Evolutionary conservation across 192 early-diverging fungal genomes (phyloP), one percentile per base, ranked within the genome.

Genomic region (Entomortierella parvispora): DNA sequence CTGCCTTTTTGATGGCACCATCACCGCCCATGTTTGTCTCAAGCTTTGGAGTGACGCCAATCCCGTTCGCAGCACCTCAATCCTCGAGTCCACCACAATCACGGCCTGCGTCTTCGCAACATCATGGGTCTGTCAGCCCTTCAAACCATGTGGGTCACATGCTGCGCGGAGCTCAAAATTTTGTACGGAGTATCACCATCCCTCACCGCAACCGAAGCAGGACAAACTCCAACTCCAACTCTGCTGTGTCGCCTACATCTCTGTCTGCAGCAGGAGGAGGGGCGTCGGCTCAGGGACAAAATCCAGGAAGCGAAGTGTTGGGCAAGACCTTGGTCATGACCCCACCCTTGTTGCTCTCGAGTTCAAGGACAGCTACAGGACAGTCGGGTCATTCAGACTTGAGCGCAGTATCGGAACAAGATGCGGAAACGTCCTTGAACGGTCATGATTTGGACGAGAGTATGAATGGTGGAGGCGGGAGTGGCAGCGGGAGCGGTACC

Each of bases 161-260:
- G 74, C 37, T 77, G 31, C 37, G 37, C 5, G 37, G 37, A 40
- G 37, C 37, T 9, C 74, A 77, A 46, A 77, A 63, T 46, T 64
- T 77, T 68, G 74, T 77, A 5, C 45, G 74, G 0, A 77, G 68
- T 43, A 77, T 77, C 34, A 58, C 65, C 0, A 75, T 75, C 50
- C 66, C 74, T 6, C 65, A 62, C 40, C 64, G 71, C 9, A 77
- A 68, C 61, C 60, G 74, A 4, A 77, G 74, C 61, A 60, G 74
- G 61, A 77, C 74, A 26, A 77, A 77, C 37, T 77, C 74, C 20
- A 77, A 77, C 37, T 77, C 74, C 20, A 68, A 54, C 32, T 68
- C 74, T 29, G 74, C 74, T 0, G n/a, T 42, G 20, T 68, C 74
- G 2, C 54, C 66, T 1, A 23, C 26, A 2, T 15, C 40, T 26